Conservation (phyloP, 106 monocot genomes). For the Dendrobium catenatum region DNA sequence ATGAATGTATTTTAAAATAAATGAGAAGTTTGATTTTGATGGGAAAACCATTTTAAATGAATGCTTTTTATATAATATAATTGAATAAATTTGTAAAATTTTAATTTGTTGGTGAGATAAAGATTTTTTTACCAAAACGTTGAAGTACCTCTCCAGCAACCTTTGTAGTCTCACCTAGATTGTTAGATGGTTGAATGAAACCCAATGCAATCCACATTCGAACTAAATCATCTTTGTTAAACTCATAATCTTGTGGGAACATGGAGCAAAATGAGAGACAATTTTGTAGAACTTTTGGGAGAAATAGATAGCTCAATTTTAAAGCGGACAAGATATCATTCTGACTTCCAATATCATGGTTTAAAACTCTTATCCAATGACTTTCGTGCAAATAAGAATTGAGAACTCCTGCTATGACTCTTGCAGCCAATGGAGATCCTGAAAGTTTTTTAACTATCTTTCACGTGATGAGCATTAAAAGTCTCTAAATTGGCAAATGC, state of each 20-base stretch:
- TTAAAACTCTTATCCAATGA: neutral
- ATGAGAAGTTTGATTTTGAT: too few species aligned
- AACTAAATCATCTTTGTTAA: constrained; percentile 11
- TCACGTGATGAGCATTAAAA: neutral
- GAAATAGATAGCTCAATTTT: constrained; percentile 24
- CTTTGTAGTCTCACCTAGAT: constrained; percentile 2
- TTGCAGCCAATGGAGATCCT: neutral
- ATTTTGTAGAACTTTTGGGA: constrained; percentile 13
- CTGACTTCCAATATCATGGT: neutral
- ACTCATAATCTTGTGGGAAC: constrained; percentile 16
- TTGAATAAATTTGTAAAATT: too few species aligned
- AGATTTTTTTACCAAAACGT: constrained; percentile 13
- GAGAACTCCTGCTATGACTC: neutral
- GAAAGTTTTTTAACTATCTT: neutral
- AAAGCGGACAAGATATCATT: constrained; percentile 14
- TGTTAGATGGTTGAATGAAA: constrained; percentile 8
- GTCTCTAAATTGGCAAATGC: neutral
- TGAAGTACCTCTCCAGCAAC: constrained; percentile 22
- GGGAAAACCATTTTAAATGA: too few species aligned
- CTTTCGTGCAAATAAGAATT: neutral
- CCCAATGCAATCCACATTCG: constrained; percentile 23
- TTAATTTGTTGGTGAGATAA: neutral
- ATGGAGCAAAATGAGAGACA: constrained; percentile 30
- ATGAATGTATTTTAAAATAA: too few species aligned
- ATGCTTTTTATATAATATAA: too few species aligned